Evolutionary conservation across 2,329 filamentous ascomycete genomes (phyloP), one percentile per base, ranked within the genome.

Genomic region (Xylaria sp.): DNA sequence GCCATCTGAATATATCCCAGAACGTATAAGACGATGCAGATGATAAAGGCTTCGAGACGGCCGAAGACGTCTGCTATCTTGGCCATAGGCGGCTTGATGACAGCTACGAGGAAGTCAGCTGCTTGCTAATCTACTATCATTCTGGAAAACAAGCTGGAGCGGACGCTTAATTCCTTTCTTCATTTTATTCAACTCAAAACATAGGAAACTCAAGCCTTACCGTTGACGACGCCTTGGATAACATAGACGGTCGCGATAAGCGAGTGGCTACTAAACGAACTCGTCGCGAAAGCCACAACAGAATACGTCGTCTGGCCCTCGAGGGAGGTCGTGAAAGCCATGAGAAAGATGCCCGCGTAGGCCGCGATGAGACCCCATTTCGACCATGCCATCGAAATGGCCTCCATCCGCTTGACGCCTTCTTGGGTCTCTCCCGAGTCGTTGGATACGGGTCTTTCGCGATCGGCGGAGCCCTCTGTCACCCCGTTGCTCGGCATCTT

Each of bases 261-360:
- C 61, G 70, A 71, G 30, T 72, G 70, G 55, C 67, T 68, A 13
- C 63, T 69, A 39, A 73, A 72, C 12, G 66, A 53, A 30, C 70
- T 72, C n/a, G 70, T 72, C 28, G 69, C 70, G 62, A 88, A 91
- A 25, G 87, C 85, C 2, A 86, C 83, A 60, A 91, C 79, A 9
- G 87, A 85, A 60, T 83, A 84, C 1, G 89, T 89, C 9, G 87
- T 88, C 75, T 91, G 89, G 18, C 85, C 84, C 76, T 91, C 89
- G 20, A 91, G 82, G n/a, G 89, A 91, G 6, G 88, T 90, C 57
- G 86, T 85, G 72, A 88, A 90, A 23, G 89, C 87, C 81, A 91
- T 87, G 64, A 90, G 81, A 68, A 89, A 78, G 65, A 84, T 80
- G 66, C 82, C 53, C 20, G 76, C 52, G 59, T 79, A 79, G 4